Base-by-base conservation (phyloP, 192 early-diverging fungal genomes). In the Linnemannia hyalina region DNA sequence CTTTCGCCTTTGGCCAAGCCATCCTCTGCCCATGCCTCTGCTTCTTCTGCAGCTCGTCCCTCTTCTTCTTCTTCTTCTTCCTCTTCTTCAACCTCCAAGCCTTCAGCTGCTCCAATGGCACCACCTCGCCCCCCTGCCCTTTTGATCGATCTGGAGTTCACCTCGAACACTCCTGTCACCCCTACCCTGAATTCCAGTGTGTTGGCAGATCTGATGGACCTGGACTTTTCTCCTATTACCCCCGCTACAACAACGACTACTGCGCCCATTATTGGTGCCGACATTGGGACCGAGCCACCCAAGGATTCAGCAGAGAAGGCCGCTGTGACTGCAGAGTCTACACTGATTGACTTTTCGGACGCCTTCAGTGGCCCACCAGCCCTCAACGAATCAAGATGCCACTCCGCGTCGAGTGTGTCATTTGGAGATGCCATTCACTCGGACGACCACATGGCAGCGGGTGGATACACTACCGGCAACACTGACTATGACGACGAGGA, bases 61-160 rank as follows among this genome's bases (percentile, higher is more conserved):
- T 1, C 57, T 3, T 26, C 29, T 3, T 65, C 60, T 10, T 65
- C 60, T 65, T 65, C 60, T 29, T 60, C 57, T 29, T 60, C n/a
- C 1, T n/a, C 57, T 7, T 65, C 60, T 65, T 29, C 60, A 32
- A 6, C 20, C 18, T 65, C 60, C 29, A 16, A 65, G 29, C 29
- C 60, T 65, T 65, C 29, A 32, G 13, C 26, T 29, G 10, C 60
- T 65, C 26, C n/a, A 32, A 65, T 65, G 60, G n/a, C 29, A 15
- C 60, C n/a, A 15, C 60, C 26, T 13, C 60, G 26, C 10, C 26
- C 60, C 29, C 60, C 60, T 2, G 11, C 60, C n/a, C 60, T 32
- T 65, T 65, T 65, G 60, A 65, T 65, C 29, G 60, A 65, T 32
- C 60, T 65, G 11, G 60, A 65, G 29, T 65, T 65, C 26, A 32